Evolutionary conservation across 2,329 filamentous ascomycete species (phyloP).

Genomic region (Microsporum ferrugineum): DNA sequence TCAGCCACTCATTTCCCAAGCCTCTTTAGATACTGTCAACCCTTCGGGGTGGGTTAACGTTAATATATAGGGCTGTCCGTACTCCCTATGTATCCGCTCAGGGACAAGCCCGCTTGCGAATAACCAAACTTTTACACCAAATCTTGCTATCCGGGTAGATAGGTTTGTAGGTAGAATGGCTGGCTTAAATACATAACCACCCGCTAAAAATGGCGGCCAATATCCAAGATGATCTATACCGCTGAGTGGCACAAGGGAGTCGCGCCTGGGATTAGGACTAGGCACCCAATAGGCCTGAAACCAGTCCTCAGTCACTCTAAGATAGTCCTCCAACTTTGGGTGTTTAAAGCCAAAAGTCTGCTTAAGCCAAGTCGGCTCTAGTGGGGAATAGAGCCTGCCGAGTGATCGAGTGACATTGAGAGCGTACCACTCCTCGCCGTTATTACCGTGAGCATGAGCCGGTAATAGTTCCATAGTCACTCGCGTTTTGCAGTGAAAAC

Average conservation of each 20-base stretch:
- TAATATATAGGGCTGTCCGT: background rate
- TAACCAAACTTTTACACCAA: background rate
- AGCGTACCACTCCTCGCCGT: background rate
- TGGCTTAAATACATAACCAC: background rate
- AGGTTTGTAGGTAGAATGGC: background rate
- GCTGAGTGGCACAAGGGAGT: too few species aligned
- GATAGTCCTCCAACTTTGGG: background rate
- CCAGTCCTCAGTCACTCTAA: background rate
- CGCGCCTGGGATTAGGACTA: background rate
- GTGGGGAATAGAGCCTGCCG: slow-evolving; percentile 5
- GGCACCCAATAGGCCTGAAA: background rate
- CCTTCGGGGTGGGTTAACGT: background rate
- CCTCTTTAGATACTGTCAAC: background rate
- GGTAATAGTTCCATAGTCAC: background rate
- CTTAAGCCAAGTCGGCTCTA: slow-evolving; percentile 4
- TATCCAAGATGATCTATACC: background rate
- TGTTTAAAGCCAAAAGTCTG: background rate
- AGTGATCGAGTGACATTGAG: background rate
- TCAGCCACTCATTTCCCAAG: background rate
- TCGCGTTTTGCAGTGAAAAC: background rate
- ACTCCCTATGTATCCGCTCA: background rate
- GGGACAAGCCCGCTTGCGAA: background rate
- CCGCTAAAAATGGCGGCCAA: background rate
- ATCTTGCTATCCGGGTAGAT: background rate
- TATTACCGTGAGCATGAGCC: background rate